Evolutionary conservation across 2,329 filamentous ascomycete species (phyloP), one percentile per base, ranked within the genome.

Genomic region (Fusarium armeniacum): DNA sequence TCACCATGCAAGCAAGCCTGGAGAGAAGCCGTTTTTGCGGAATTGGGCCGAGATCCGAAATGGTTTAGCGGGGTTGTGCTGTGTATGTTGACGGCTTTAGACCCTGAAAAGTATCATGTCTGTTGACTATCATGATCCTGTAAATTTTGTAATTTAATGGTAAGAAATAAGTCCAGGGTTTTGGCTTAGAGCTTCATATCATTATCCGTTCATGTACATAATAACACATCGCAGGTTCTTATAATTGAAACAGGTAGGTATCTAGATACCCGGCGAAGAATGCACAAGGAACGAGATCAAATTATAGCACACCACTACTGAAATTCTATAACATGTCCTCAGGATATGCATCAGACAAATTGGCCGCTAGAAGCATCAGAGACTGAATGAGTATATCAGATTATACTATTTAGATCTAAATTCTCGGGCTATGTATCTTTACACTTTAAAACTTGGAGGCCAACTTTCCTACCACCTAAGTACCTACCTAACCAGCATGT

Each of bases 51-150:
- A 55, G 43, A 44, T 62, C 49, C n/a, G 47, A 73, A 56, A 18
- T 49, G 62, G 70, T 44, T 61, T 72, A 73, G 70, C 33, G 70
- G 68, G 51, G 59, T 30, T 41, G n/a, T 43, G 22, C 4, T 18
- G 18, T 16, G 28, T 22, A 53, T 35, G 7, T 11, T 30, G 54
- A 40, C 62, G 26, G 13, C 46, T 28, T 26, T 50, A 32, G 22
- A 50, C 46, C 46, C 46, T 50, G 24, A 24, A 58, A 45, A 52
- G 33, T 22, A n/a, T 50, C 59, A 60, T 61, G 47, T 22, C 45
- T 35, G 15, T 28, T 22, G 20, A 24, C 22, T 11, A n/a, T 50
- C 12, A 7, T 16, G 8, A 12, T 47, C n/a, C 16, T 50, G 16
- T 26, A 44, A 9, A 44, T 26, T 44, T 44, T 44, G 13, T 43